Base-by-base conservation (phyloP, 441 rosid genomes). In the Adansonia madagascariensis region DNA sequence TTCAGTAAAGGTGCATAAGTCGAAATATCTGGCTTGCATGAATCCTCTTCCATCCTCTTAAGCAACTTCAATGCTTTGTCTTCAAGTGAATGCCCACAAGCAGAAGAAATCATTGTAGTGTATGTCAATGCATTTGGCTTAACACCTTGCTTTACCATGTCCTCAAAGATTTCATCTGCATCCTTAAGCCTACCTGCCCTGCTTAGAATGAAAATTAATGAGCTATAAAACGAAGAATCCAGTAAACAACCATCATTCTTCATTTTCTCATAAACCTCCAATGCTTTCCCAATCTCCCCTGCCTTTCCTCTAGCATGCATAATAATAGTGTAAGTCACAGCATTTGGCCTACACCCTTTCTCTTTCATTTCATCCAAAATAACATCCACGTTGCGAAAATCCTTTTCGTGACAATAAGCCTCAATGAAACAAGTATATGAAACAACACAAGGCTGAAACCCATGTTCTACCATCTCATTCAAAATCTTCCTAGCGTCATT, bases 251-350 rank as follows among this genome's bases (percentile, higher is more conserved):
- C 90, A 8, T 85, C 73, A 55, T 76, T 82, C 79, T 93, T 93
- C 95, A 90, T 91, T 82, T 66, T 87, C 86, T 89, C 90, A 73
- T 89, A 92, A 3, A 94, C 83, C 75, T 84, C 90, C 80, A 89
- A 75, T 15, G 94, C 95, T 79, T 87, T 89, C 44, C 80, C 81
- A 77, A 88, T 79, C 79, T 87, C 91, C 81, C 82, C 90, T 53
- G 91, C 88, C 78, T 90, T 92, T 4, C 94, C 97, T 74, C 88
- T 77, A 77, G 87, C 89, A 80, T 87, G 95, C 92, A 91, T 88
- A 71, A 86, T 64, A 43, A 87, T 89, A 1, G 97, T 94, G 46
- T 86, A 90, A 20, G 95, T 88, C 62, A 90, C 85, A 0, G 73
- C 82, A 79, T 79, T 91, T 35, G 98, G 94, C 11, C 49, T 84